These are phyloP conservation scores for Globisporangium parvum DNA, from an alignment of 352 stramenopile genomes.

Conservation along the genomic window DNA sequence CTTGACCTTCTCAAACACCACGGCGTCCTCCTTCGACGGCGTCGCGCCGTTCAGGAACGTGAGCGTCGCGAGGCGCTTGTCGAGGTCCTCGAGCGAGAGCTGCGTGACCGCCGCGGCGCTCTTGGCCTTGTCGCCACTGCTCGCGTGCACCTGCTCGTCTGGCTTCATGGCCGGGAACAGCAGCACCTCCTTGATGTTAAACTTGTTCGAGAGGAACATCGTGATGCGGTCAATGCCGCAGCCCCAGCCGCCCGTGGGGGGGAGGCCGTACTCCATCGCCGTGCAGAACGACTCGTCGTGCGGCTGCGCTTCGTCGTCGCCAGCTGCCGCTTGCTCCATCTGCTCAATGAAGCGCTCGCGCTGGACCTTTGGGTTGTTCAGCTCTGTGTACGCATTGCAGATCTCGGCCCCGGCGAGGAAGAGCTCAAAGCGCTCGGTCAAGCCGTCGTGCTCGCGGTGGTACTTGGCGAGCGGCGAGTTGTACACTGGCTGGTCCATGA, in stretches of 20 bases:
- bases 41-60: slow-evolving; percentile 69
- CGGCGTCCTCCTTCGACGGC: slow-evolving; percentile 65
- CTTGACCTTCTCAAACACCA: slow-evolving; percentile 68
- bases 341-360: slow-evolving; percentile 80
- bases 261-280: slow-evolving; percentile 96
- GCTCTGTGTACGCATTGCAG: slow-evolving; percentile 98
- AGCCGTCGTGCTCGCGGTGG: slow-evolving; percentile 87
- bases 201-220: slow-evolving; percentile 95
- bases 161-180: slow-evolving; percentile 99
- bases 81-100: slow-evolving; percentile 44
- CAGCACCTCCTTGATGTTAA: slow-evolving; percentile 97
- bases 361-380: slow-evolving; percentile 95
- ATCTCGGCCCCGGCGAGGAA: slow-evolving; percentile 96
- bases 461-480: slow-evolving; percentile 97
- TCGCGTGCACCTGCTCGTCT: slow-evolving; percentile 50
- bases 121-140: not conserved
- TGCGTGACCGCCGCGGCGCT: not conserved
- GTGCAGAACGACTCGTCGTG: slow-evolving; percentile 95
- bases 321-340: slow-evolving; percentile 68
- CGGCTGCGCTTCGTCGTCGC: slow-evolving; percentile 82
- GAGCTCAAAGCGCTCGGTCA: slow-evolving; percentile 98
- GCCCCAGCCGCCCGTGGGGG: slow-evolving; percentile 95
- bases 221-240: slow-evolving; percentile 97
- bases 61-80: slow-evolving; percentile 45
- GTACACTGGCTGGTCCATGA: slow-evolving; percentile 98